Evolutionary conservation across 768 basidiomycete genomes (phyloP), one percentile per base, ranked within the genome.

Genomic region (Coprinellus micaceus): DNA sequence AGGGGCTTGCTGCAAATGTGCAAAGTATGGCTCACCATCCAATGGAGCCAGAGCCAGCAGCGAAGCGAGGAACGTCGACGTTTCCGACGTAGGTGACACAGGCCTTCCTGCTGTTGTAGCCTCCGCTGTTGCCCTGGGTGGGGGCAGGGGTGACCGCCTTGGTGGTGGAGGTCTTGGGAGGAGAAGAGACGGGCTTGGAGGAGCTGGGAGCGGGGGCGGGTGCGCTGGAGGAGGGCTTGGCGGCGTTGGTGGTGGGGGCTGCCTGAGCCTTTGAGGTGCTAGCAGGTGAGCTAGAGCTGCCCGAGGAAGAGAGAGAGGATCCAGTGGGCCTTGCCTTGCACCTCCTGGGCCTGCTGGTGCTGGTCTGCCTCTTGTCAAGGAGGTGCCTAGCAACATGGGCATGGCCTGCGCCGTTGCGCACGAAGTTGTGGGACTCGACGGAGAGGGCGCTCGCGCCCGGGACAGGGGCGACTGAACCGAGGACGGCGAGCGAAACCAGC

Each of bases 21-120:
- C n/a, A n/a, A n/a, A n/a, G n/a, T n/a, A n/a, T n/a, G n/a, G 66
- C 74, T 52, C 61, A 87, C 86, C 57, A 66, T 54, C 64, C 56
- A 47, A 82, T 77, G 3, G 77, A 71, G 26, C 36, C 17, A 13
- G 47, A 49, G 28, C 49, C 55, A 24, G 77, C 79, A 50, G 76
- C 71, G 67, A 82, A 91, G 62, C 79, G 71, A 13, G 69, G 61
- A 45, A 93, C 76, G 46, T 77, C 69, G 30, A 69, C 54, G 57
- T 77, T 72, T 57, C 82, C 73, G 52, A 79, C 77, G 55, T 84
- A 93, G 21, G 79, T 86, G 19, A 88, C 66, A 59, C 89, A 82
- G 41, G 80, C 75, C 69, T 91, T 90, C 44, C 67, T 70, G 17
- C 39, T 21, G 22, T 66, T 63, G 29, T 66, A 62, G 36, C 63